These are phyloP conservation scores for Russula sp. DNA, from an alignment of 768 basidiomycete genomes.

Conservation along the genomic window DNA sequence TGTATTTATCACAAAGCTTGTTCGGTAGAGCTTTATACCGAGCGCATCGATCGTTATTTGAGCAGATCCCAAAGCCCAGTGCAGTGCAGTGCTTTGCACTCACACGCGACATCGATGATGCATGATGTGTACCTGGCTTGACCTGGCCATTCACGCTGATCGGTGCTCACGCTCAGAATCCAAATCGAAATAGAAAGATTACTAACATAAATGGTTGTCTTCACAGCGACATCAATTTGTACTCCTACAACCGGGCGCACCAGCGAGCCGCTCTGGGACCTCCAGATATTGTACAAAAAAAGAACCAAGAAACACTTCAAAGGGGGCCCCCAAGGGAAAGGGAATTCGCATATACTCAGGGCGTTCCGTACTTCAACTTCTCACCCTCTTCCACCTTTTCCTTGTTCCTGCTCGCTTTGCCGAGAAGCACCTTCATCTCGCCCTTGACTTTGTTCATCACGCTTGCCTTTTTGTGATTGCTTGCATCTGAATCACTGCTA, in stretches of 20 bases:
- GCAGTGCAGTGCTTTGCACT: no score
- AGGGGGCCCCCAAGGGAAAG: neutral
- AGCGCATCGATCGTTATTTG: no score
- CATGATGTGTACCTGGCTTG: no score
- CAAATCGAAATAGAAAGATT: no score
- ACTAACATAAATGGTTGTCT: neutral
- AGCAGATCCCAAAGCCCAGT: no score
- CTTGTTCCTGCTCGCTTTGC: constrained; percentile 13
- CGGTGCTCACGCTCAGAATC: no score
- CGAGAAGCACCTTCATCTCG: constrained; percentile 15
- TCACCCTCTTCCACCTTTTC: constrained; percentile 17
- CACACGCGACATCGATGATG: no score
- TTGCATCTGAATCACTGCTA: constrained; percentile 15
- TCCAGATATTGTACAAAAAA: neutral
- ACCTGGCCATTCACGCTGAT: no score
- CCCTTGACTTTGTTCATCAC: constrained; percentile 17
- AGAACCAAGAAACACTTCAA: neutral
- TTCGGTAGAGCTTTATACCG: neutral
- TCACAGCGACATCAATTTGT: neutral
- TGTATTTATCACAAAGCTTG: neutral
- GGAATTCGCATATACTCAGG: neutral
- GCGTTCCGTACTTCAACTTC: constrained; percentile 10
- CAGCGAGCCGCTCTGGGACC: neutral
- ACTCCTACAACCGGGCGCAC: neutral
- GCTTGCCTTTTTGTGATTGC: constrained; percentile 8